Conservation (phyloP, 352 stramenopile species). For the Phytopythium helicoides region DNA sequence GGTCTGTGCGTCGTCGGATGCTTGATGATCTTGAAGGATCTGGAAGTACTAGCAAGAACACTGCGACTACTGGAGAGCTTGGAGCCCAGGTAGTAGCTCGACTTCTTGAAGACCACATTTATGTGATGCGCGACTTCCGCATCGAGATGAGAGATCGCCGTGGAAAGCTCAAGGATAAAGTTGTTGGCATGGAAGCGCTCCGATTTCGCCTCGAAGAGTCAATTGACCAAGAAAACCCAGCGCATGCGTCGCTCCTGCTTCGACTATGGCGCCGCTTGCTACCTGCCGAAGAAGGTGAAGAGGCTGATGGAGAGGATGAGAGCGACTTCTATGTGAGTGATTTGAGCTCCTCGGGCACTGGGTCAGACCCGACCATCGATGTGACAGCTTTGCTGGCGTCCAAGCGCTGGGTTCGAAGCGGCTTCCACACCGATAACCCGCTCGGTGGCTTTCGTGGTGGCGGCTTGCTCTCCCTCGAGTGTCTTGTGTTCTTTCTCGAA, state of each 20-base stretch:
- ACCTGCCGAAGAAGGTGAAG: conserved; percentile 18
- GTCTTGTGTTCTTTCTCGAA: conserved; percentile 71
- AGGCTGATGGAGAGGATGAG: conserved; percentile 17
- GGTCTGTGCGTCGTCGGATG: conserved; percentile 49
- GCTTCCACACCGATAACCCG: conserved; percentile 80
- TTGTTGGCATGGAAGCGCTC: conserved; percentile 58
- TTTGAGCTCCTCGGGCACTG: neutral
- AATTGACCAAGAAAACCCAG: conserved; percentile 50
- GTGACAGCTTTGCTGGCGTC: conserved; percentile 54
- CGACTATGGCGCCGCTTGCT: conserved; percentile 67
- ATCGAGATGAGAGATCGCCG: conserved; percentile 47
- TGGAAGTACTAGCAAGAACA: conserved; percentile 35
- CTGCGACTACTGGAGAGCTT: conserved; percentile 63
- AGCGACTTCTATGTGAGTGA: conserved; percentile 17
- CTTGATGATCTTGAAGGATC: conserved; percentile 46
- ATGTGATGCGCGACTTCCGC: conserved; percentile 60
- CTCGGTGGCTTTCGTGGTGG: conserved; percentile 76
- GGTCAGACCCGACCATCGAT: conserved; percentile 18
- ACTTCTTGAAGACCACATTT: conserved; percentile 57
- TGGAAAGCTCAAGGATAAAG: conserved; percentile 55
- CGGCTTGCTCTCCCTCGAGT: conserved; percentile 69
- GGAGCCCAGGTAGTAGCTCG: conserved; percentile 61
- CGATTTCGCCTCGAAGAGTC: conserved; percentile 71
- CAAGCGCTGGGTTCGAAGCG: conserved; percentile 60
- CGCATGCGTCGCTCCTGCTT: conserved; percentile 58